Conservation (phyloP, 2,329 filamentous ascomycete species). For the Nannizziopsis barbatae region DNA sequence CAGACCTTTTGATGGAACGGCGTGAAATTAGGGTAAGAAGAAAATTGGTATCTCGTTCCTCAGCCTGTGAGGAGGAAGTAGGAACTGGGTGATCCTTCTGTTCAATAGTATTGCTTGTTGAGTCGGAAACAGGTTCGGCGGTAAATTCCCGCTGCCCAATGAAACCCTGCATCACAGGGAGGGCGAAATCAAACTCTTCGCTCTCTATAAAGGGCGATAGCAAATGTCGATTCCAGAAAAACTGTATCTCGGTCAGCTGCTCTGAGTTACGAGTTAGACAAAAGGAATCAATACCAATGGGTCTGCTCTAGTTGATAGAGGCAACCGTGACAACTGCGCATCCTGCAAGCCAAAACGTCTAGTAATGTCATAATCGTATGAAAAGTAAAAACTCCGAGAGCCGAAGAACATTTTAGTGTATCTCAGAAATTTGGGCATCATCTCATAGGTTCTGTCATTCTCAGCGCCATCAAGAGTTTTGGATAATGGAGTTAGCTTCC, state of each 20-base stretch:
- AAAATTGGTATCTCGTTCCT: slow-evolving; percentile 41
- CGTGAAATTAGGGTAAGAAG: slow-evolving; percentile 87
- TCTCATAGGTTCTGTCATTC: slow-evolving; percentile 36
- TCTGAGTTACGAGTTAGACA: background rate
- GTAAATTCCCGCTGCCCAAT: slow-evolving; percentile 76
- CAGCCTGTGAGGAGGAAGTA: slow-evolving; percentile 20
- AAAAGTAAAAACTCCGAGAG: slow-evolving; percentile 82
- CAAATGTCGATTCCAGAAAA: slow-evolving; percentile 84
- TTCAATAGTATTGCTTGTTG: slow-evolving; percentile 12
- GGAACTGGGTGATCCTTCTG: slow-evolving; percentile 15
- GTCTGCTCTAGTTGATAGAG: slow-evolving; percentile 63
- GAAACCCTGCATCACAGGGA: slow-evolving; percentile 89
- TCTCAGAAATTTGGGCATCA: slow-evolving; percentile 74
- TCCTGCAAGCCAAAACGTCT: slow-evolving; percentile 43
- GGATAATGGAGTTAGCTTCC: slow-evolving; percentile 1
- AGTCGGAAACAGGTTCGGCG: slow-evolving; percentile 41
- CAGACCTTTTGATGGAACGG: slow-evolving; percentile 72
- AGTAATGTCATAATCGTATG: slow-evolving; percentile 89
- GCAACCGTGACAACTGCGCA: slow-evolving; percentile 37
- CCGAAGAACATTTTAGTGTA: slow-evolving; percentile 78
- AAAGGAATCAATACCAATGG: slow-evolving; percentile 41
- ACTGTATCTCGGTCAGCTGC: slow-evolving; percentile 34
- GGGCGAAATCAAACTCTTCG: slow-evolving; percentile 57
- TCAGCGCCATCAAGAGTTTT: slow-evolving; percentile 4
- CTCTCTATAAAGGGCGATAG: slow-evolving; percentile 60